These are phyloP conservation scores for Suhomyces pyralidae DNA, from an alignment of 805 yeast species.

Conservation along the genomic window DNA sequence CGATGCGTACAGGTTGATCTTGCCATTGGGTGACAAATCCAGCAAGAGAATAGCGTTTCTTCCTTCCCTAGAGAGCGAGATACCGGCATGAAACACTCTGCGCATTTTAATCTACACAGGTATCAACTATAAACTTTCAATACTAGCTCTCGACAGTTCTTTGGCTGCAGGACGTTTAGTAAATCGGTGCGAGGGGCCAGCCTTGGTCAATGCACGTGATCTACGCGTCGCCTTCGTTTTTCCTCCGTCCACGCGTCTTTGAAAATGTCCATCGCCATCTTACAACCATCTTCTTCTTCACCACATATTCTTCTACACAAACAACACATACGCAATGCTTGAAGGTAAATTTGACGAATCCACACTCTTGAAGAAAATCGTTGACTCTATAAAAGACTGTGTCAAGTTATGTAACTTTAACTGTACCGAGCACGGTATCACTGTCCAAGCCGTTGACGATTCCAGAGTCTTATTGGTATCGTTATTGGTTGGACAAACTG, in stretches of 20 bases:
- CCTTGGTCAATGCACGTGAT: background rate
- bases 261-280: background rate
- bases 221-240: background rate
- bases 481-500: constrained; percentile 79
- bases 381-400: constrained; percentile 92
- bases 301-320: background rate
- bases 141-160: background rate
- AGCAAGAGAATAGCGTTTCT: constrained; percentile 52
- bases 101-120: background rate
- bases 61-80: background rate
- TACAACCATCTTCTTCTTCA: background rate
- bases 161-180: background rate
- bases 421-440: constrained; percentile 92
- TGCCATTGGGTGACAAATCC: constrained; percentile 66
- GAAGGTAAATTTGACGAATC: constrained; percentile 98
- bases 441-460: constrained; percentile 96
- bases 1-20: constrained; percentile 84
- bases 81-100: background rate
- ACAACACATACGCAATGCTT: constrained; percentile 54
- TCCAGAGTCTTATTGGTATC: constrained; percentile 93
- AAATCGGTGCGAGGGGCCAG: background rate
- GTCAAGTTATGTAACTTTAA: constrained; percentile 95
- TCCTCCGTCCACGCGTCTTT: background rate
- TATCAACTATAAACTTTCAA: background rate
- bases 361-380: constrained; percentile 81